Base-by-base conservation (phyloP, 192 early-diverging fungal species). In the Umbelopsis ramanniana region DNA sequence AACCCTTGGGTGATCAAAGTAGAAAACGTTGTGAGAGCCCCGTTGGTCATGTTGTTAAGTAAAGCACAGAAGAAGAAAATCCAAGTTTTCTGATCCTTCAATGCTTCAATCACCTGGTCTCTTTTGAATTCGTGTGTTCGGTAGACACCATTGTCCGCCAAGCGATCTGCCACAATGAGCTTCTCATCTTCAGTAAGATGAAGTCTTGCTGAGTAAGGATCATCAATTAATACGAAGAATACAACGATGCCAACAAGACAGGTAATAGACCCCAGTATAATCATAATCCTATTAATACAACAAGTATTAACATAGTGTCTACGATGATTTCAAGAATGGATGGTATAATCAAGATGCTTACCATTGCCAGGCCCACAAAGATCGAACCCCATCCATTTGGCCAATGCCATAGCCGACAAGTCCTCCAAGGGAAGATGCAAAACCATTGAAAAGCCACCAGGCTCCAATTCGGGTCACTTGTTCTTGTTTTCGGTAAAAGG, bases 161-260 rank as follows among this genome's bases (percentile, higher is more conserved):
- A 52, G 23, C 77, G 73, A 22, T 79, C 77, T 45, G 67, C 68
- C 4, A 79, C 54, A 10, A 79, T 73, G 17, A 38, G 6, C 21
- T 79, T 74, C 52, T 79, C 72, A 29, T 71, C 72, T 35, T 71
- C 73, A 7, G 53, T 68, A n/a, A 74, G 45, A 26, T 46, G 46
- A 15, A 71, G 60, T 43, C 52, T 26, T 26, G n/a, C 21, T 7
- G 69, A 46, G 12, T 40, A 5, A 48, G 77, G 69, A 15, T 57
- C 40, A 33, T 79, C 77, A 45, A 70, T 26, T 8, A 79, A 26
- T 14, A 79, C 71, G 17, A 78, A 78, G 60, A 78, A 78, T 0
- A 68, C 55, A 4, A 70, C 9, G 3, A 71, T 46, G 24, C 76
- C 76, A 40, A 74, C 50, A n/a, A 72, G 3, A 12, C 66, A 46